A percentile compares a stretch with the other conserved stretches of the same genome.
These are phyloP conservation scores for Candida broadrunensis DNA, from an alignment of 805 yeast genomes.

Conservation along the genomic window DNA sequence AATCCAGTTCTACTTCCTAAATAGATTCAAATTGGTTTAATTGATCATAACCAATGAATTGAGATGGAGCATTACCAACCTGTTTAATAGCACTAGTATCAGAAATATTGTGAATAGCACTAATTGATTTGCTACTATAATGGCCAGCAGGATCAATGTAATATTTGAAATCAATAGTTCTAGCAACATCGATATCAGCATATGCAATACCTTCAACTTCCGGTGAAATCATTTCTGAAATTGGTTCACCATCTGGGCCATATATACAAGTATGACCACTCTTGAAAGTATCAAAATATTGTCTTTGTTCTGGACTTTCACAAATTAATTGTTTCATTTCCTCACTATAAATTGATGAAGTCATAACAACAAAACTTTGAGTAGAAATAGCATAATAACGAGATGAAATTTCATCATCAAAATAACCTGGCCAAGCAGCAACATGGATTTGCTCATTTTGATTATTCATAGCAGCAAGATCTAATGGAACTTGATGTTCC, in stretches of 20 bases:
- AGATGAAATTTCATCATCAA: conserved; percentile 1
- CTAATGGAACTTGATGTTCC: conserved; percentile 1
- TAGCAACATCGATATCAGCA: background rate
- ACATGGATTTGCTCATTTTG: conserved; percentile 1
- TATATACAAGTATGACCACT: conserved; percentile 1
- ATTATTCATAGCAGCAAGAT: background rate
- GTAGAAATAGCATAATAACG: background rate
- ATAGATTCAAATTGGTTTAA: background rate
- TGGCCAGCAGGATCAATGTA: conserved; percentile 1
- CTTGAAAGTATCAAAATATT: background rate
- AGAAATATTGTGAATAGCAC: background rate
- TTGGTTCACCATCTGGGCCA: conserved; percentile 1
- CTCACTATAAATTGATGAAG: conserved; percentile 1
- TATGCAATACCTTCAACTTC: background rate
- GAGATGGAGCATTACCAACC: background rate
- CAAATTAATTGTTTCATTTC: background rate
- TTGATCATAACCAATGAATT: background rate
- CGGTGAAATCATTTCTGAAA: background rate
- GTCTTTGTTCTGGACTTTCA: conserved; percentile 1
- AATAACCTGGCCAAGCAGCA: conserved; percentile 1
- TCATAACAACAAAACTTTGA: background rate
- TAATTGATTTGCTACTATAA: background rate
- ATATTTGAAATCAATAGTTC: background rate
- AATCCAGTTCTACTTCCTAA: background rate
- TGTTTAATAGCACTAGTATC: background rate